A percentile compares a stretch with the other conserved stretches of the same genome.
These are phyloP conservation scores for Cytospora piceae DNA, from an alignment of 2,329 filamentous ascomycete species.

Conservation along the genomic window DNA sequence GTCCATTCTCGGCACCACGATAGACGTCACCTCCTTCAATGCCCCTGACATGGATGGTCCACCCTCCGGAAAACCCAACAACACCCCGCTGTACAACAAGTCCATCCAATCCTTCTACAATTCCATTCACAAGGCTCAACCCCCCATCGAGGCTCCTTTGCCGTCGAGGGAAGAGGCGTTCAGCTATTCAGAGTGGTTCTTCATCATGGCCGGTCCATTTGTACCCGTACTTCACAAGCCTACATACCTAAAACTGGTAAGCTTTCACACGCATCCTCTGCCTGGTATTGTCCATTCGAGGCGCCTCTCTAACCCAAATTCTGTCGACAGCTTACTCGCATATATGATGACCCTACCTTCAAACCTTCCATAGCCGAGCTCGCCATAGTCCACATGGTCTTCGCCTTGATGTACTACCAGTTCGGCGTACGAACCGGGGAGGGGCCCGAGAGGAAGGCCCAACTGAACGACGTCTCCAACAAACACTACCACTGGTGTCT, in stretches of 20 bases:
- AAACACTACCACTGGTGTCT: conserved; percentile 78
- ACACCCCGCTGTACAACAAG: conserved; percentile 65
- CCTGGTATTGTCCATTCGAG: not conserved
- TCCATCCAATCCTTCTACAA: conserved; percentile 73
- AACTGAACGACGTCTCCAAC: conserved; percentile 69
- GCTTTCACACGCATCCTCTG: conserved; percentile 33
- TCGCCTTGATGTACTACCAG: conserved; percentile 78
- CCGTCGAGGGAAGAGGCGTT: conserved; percentile 68
- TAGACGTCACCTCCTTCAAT: conserved; percentile 76
- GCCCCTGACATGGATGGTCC: conserved; percentile 68
- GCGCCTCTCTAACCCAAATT: conserved; percentile 31
- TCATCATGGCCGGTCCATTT: conserved; percentile 72
- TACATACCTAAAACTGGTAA: conserved; percentile 69
- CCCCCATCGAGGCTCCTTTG: conserved; percentile 59
- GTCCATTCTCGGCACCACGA: conserved; percentile 78
- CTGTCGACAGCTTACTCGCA: conserved; percentile 55
- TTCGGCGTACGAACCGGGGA: conserved; percentile 71
- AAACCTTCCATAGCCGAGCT: conserved; percentile 65
- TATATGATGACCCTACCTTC: conserved; percentile 72
- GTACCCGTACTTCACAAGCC: conserved; percentile 78
- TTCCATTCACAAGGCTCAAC: conserved; percentile 64
- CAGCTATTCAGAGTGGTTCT: conserved; percentile 75
- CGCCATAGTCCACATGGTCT: conserved; percentile 77
- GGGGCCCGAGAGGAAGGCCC: conserved; percentile 54
- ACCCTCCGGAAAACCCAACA: conserved; percentile 45